Evolutionary conservation across 2,329 filamentous ascomycete species (phyloP).

Genomic region (Coleophoma crateriformis): DNA sequence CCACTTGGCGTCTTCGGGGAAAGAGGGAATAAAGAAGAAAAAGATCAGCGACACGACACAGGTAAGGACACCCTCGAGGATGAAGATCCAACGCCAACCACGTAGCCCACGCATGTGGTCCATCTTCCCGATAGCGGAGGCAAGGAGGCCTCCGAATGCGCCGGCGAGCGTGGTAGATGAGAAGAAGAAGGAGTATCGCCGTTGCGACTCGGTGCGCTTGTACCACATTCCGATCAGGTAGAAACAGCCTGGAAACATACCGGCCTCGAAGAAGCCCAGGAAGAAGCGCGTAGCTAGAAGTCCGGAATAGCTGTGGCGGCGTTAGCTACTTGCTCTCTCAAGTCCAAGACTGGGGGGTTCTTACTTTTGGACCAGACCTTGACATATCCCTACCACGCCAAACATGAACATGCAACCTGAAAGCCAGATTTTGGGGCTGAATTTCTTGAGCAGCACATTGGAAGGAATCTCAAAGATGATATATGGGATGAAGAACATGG

Average conservation of each 20-base stretch:
- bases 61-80: constrained; percentile 67
- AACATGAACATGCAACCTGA: constrained; percentile 66
- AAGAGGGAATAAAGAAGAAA: constrained; percentile 67
- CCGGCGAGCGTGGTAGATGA: constrained; percentile 72
- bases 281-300: constrained; percentile 81
- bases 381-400: constrained; percentile 35
- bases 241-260: constrained; percentile 71
- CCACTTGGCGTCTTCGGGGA: constrained; percentile 72
- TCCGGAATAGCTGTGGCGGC: constrained; percentile 57
- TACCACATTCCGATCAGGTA: constrained; percentile 89
- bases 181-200: constrained; percentile 93
- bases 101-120: constrained; percentile 59
- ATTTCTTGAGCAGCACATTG: constrained; percentile 65
- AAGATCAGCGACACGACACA: constrained; percentile 55
- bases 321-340: not conserved
- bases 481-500: constrained; percentile 80
- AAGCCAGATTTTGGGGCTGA: constrained; percentile 62
- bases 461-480: constrained; percentile 67
- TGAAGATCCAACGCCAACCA: constrained; percentile 81
- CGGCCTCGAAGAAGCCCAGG: constrained; percentile 69
- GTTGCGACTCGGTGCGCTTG: constrained; percentile 78
- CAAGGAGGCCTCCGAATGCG: constrained; percentile 81
- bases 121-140: constrained; percentile 87
- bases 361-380: constrained; percentile 52
- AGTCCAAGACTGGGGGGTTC: constrained; percentile 32